Evolutionary conservation across 768 basidiomycete species (phyloP), one percentile per base, ranked within the genome.

Genomic region (Tremella mesenterica): DNA sequence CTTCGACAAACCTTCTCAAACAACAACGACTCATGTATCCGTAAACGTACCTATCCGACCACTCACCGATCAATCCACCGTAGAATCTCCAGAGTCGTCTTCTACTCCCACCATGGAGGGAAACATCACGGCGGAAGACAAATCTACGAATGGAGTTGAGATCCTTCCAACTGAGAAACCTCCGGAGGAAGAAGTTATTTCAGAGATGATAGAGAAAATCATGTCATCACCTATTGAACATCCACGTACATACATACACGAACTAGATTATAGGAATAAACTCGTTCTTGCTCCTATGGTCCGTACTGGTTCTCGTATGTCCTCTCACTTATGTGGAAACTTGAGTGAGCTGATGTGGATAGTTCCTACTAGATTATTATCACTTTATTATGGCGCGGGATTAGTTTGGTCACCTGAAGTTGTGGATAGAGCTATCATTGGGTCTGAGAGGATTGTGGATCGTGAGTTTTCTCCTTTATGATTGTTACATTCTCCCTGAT

Each of bases 211-310:
- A 7, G 61, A 60, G 30, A 50, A 53, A 23, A 48, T 65, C 34
- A 73, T 73, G 71, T 5, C 2, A 0, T 33, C 51, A 12, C 60
- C 67, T 16, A 48, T 73, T 9, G 71, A 70, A 44, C 48, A 48
- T 27, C 14, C 39, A 9, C 63, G 63, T 44, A 44, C 44, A 8
- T 72, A 72, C 33, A 52, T 57, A 14, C 45, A 57, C 12, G 69
- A 71, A 53, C 30, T 77, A 2, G 73, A 88, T 58, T 99, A 90
- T 76, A 84, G 84, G 59, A 79, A 88, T 75, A 92, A 90, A 9
- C 77, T 96, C 27, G 85, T 95, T 66, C 80, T 99, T n/a, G 93
- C 95, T 2, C 95, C 95, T 1, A 99, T 99, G 95, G 95, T 99
- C 48, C 81, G 91, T 67, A 93, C 88, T 53, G 88, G 91, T 56